Conservation (phyloP, 1,139 yeast species). For the Pichia sp. region DNA sequence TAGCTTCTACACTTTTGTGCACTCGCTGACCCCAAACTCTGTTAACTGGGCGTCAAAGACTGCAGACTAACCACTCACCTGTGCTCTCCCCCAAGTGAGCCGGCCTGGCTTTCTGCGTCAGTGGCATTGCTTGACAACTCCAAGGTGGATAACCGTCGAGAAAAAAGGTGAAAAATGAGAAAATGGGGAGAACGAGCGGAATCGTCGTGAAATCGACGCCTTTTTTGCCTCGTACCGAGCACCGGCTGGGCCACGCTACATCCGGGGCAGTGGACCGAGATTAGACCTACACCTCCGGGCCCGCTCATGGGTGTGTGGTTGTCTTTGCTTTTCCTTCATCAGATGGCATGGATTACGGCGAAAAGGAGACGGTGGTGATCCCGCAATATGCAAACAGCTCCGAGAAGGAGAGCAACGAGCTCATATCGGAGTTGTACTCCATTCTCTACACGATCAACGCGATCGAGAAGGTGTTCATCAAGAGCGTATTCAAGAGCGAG, state of each 20-base stretch:
- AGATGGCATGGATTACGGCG: neutral
- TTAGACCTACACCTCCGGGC: no score
- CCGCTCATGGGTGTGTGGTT: no score
- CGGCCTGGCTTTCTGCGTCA: neutral
- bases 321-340: no score
- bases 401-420: constrained; percentile 36
- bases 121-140: neutral
- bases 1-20: no score
- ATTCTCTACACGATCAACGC: constrained; percentile 74
- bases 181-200: neutral
- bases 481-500: constrained; percentile 51
- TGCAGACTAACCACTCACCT: no score
- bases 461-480: constrained; percentile 73
- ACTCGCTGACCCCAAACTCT: no score
- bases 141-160: neutral
- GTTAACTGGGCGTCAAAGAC: no score
- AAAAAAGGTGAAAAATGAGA: neutral
- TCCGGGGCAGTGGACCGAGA: no score
- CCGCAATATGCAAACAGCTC: neutral
- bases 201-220: neutral
- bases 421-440: constrained; percentile 76
- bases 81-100: no score
- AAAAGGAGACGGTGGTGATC: neutral
- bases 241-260: no score
- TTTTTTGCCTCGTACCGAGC: neutral